phyloP scores from a whole-genome alignment of 75 land plant species.

The Cunninghamia lanceolata region DNA sequence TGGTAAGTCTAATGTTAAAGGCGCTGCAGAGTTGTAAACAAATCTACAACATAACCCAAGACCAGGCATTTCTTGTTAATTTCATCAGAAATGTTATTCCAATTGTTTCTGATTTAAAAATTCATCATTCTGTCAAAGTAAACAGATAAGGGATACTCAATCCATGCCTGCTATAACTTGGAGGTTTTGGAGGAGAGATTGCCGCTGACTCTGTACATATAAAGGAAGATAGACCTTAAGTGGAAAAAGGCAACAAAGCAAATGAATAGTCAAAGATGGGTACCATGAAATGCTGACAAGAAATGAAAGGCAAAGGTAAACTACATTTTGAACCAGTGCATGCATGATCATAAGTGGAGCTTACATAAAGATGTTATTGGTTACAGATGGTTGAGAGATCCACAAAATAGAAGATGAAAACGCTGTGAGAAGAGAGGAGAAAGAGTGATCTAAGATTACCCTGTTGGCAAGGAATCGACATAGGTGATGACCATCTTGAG shows the following conservation, averaged over 20 bases:
- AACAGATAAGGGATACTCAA: neutral
- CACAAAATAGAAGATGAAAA: neutral
- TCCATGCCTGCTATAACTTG: neutral
- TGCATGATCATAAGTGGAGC: neutral
- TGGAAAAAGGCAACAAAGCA: neutral
- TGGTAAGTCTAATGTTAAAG: neutral
- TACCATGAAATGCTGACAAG: neutral
- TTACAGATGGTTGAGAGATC: no score
- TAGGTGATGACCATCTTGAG: constrained; percentile 66
- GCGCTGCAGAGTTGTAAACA: neutral
- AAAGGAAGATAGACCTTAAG: neutral
- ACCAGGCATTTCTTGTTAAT: neutral
- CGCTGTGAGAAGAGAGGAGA: neutral
- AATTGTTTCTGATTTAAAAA: neutral
- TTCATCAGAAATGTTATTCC: neutral
- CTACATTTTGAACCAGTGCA: neutral
- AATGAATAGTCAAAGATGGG: neutral
- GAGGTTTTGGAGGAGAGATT: neutral
- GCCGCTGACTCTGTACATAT: neutral
- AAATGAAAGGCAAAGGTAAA: neutral
- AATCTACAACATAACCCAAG: neutral
- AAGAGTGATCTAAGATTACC: constrained; percentile 22
- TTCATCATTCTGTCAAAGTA: neutral
- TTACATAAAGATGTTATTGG: neutral
- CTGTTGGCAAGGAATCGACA: constrained; percentile 52